A percentile compares a stretch with the other conserved stretches of the same genome.
Evolutionary conservation across 1,284 basidiomycete species (phyloP).

Genomic region (Pyrrhoderma noxium): DNA sequence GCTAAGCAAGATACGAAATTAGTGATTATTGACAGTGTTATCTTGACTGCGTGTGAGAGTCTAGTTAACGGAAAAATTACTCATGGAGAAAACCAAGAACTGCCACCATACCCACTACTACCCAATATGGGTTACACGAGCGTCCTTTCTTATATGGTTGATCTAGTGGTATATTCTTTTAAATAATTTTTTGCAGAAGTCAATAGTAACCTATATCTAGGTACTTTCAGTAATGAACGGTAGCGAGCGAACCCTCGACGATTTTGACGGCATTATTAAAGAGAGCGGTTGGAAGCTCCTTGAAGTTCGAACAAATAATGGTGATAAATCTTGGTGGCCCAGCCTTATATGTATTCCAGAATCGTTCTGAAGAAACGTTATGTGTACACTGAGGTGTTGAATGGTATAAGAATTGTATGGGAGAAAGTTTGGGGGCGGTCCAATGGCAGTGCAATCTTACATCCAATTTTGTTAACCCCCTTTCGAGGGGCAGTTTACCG

Average conservation of each 20-base stretch:
- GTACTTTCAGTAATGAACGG: not conserved
- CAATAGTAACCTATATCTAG: not conserved
- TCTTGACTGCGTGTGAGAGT: constrained; percentile 19
- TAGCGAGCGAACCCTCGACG: constrained; percentile 9
- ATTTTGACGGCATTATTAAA: constrained; percentile 1
- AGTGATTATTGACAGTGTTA: constrained; percentile 20
- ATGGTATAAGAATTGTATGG: too few relatives aligned
- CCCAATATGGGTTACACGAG: constrained; percentile 18
- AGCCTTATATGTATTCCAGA: constrained; percentile 5
- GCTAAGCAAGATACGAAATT: constrained; percentile 23
- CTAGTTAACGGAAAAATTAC: not conserved
- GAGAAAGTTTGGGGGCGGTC: too few relatives aligned
- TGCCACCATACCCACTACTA: constrained; percentile 15
- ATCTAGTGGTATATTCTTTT: constrained; percentile 10
- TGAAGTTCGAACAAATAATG: constrained; percentile 1
- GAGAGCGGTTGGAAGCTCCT: constrained; percentile 7
- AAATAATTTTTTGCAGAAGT: not conserved
- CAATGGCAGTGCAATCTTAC: too few relatives aligned
- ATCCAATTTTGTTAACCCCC: too few relatives aligned
- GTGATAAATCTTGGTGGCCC: constrained; percentile 10
- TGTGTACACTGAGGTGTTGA: too few relatives aligned
- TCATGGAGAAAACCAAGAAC: not conserved
- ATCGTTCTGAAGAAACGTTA: too few relatives aligned
- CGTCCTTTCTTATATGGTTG: constrained; percentile 12
- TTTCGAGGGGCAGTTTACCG: too few relatives aligned